Conservation (phyloP, 2,329 filamentous ascomycete species). For the Cladosporium sp. region DNA sequence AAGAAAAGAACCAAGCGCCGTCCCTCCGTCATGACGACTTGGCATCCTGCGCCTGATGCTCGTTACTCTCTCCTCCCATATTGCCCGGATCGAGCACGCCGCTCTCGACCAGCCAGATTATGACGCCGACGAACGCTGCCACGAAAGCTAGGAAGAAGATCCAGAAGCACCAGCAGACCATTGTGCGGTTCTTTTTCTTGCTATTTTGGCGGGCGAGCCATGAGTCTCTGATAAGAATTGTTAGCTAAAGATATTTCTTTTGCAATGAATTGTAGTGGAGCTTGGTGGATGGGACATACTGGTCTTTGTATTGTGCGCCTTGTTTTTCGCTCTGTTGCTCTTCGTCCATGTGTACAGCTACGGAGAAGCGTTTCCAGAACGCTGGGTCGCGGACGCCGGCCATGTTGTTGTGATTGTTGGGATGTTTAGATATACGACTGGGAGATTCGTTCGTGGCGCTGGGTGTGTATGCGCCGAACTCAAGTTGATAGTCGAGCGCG, state of each 20-base stretch:
- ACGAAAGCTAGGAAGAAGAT: conserved; percentile 42
- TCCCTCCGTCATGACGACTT: neutral
- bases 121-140: conserved; percentile 41
- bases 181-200: conserved; percentile 45
- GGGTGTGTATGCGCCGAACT: neutral
- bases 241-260: neutral
- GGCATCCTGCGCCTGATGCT: neutral
- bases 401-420: conserved; percentile 31
- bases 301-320: conserved; percentile 6
- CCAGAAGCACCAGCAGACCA: conserved; percentile 49
- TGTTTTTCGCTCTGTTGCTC: conserved; percentile 26
- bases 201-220: conserved; percentile 51
- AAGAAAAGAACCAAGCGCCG: neutral
- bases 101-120: conserved; percentile 40
- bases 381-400: conserved; percentile 52
- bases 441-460: neutral
- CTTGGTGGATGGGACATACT: neutral
- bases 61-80: neutral
- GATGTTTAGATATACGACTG: neutral
- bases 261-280: neutral
- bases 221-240: conserved; percentile 38
- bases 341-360: conserved; percentile 55
- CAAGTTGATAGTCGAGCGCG: neutral
- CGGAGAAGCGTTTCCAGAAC: conserved; percentile 59
- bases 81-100: conserved; percentile 15